phyloP scores from a whole-genome alignment of 2,329 filamentous ascomycete species.

The Thielaviopsis euricoi region DNA sequence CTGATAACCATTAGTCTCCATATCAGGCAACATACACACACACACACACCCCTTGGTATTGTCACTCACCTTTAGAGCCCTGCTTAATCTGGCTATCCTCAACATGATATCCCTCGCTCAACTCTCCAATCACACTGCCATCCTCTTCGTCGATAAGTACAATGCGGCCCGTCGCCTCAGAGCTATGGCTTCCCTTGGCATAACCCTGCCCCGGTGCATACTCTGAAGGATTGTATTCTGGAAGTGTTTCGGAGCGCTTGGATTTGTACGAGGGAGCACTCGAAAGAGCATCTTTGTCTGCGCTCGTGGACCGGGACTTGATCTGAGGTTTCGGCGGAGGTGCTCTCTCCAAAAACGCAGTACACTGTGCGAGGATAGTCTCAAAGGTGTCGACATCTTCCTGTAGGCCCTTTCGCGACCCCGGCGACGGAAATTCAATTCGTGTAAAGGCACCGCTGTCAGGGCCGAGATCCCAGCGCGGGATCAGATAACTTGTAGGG shows the following conservation, averaged over 20 bases:
- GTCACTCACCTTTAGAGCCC: slow-evolving; percentile 81
- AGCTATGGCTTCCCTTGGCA: slow-evolving; percentile 43
- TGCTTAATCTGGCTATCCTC: slow-evolving; percentile 61
- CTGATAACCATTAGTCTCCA: slow-evolving; percentile 18
- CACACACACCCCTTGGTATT: no score
- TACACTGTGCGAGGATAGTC: slow-evolving; percentile 95
- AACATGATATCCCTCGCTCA: slow-evolving; percentile 67
- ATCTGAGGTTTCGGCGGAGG: slow-evolving; percentile 34
- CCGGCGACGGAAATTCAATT: slow-evolving; percentile 71
- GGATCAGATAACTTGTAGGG: slow-evolving; percentile 82
- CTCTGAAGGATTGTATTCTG: slow-evolving; percentile 63
- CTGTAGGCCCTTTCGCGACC: slow-evolving; percentile 57
- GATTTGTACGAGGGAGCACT: neutral
- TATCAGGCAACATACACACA: neutral
- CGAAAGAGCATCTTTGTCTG: slow-evolving; percentile 22
- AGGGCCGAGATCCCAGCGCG: slow-evolving; percentile 81
- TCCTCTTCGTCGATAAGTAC: slow-evolving; percentile 93
- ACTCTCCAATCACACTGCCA: slow-evolving; percentile 83
- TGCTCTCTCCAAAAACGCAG: slow-evolving; percentile 78
- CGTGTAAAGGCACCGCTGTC: slow-evolving; percentile 82
- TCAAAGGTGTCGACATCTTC: slow-evolving; percentile 95
- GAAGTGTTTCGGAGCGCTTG: slow-evolving; percentile 25
- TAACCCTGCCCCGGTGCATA: slow-evolving; percentile 72
- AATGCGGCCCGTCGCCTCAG: slow-evolving; percentile 49
- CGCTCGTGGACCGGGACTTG: slow-evolving; percentile 20